Conservation (phyloP, 331 rosid species). For the Quercus tomentella region DNA sequence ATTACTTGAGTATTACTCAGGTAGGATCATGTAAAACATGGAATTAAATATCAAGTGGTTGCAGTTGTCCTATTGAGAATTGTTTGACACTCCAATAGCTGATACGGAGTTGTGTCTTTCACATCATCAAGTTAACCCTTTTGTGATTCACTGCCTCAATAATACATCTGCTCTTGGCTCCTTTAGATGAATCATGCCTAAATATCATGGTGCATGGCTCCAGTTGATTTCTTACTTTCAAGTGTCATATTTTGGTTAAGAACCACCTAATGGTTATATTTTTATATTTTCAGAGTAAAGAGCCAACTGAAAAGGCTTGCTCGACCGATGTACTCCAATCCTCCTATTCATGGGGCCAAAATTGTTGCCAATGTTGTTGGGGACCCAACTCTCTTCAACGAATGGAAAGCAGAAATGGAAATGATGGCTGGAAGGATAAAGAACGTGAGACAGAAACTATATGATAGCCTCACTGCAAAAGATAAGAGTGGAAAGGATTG, state of each 20-base stretch:
- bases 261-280: conserved; percentile 6
- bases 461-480: conserved; percentile 61
- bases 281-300: conserved; percentile 64
- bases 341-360: conserved; percentile 92
- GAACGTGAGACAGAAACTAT: conserved; percentile 78
- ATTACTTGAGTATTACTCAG: background rate
- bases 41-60: conserved; percentile 6
- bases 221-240: background rate
- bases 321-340: conserved; percentile 98
- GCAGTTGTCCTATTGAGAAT: background rate
- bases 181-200: background rate
- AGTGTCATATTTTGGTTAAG: background rate
- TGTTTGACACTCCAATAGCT: background rate
- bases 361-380: conserved; percentile 96
- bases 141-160: background rate
- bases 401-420: conserved; percentile 98
- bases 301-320: conserved; percentile 97
- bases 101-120: background rate
- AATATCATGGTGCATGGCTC: background rate
- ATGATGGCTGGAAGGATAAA: conserved; percentile 99
- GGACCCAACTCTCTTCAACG: conserved; percentile 65
- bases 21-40: background rate
- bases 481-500: conserved; percentile 97
- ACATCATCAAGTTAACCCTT: background rate
- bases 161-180: background rate